These are phyloP conservation scores for Mollisia scopiformis DNA, from an alignment of 2,329 filamentous ascomycete genomes.

Conservation along the genomic window DNA sequence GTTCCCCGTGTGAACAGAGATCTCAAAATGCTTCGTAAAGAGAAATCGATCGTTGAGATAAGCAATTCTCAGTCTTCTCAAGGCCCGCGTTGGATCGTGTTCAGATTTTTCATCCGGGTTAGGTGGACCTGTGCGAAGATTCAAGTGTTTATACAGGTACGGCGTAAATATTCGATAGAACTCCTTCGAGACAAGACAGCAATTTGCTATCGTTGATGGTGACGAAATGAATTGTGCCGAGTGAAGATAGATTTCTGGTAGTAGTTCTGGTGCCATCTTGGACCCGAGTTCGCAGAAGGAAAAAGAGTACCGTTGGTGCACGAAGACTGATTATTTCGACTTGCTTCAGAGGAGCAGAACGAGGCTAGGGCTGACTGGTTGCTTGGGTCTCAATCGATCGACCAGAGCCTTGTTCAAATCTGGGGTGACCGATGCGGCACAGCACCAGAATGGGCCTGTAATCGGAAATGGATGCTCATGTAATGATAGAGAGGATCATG, in stretches of 20 bases:
- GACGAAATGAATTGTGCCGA: not conserved
- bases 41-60: not conserved
- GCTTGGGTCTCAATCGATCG: too few species aligned
- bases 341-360: too few species aligned
- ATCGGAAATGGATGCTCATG: too few species aligned
- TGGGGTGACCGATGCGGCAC: too few species aligned
- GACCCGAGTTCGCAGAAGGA: not conserved
- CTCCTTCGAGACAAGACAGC: not conserved
- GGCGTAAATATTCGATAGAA: not conserved
- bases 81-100: not conserved
- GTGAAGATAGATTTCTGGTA: not conserved
- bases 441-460: too few species aligned
- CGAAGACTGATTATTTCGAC: too few species aligned
- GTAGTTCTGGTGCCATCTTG: not conserved
- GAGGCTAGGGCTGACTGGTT: too few species aligned
- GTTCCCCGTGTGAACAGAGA: not conserved
- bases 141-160: not conserved
- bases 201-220: not conserved
- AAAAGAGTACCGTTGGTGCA: too few species aligned
- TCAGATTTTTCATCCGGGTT: not conserved
- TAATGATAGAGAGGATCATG: too few species aligned
- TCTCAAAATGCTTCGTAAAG: not conserved
- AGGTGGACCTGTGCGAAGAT: not conserved
- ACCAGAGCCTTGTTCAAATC: too few species aligned
- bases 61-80: not conserved